These are phyloP conservation scores for Closterium sp. DNA, from an alignment of 139 green algal genomes.

Conservation along the genomic window DNA sequence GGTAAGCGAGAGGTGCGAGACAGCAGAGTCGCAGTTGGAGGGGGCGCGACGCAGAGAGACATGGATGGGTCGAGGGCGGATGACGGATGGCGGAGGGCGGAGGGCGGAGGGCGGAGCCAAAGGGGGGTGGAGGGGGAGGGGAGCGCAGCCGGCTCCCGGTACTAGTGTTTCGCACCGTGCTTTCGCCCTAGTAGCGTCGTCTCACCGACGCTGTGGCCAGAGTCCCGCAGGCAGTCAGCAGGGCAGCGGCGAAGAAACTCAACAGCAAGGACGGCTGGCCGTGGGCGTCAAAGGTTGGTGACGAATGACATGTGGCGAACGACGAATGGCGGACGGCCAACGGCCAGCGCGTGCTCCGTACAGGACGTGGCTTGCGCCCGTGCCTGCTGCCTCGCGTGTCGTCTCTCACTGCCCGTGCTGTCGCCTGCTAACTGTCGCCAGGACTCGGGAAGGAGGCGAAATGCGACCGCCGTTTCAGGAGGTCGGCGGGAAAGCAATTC, in stretches of 20 bases:
- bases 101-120: neutral
- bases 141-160: too few species aligned
- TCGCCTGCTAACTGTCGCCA: neutral
- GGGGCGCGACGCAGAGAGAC: neutral
- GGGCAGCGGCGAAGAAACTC: neutral
- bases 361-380: neutral
- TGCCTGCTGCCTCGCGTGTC: neutral
- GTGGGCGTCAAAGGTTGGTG: neutral
- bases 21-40: neutral
- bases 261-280: neutral
- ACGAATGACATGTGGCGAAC: neutral
- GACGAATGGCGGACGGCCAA: neutral
- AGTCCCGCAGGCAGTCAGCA: neutral
- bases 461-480: neutral
- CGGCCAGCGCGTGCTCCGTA: neutral
- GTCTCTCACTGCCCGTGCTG: neutral
- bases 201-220: neutral
- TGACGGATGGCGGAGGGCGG: neutral
- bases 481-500: neutral
- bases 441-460: too few species aligned
- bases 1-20: neutral
- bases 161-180: too few species aligned
- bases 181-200: neutral
- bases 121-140: neutral
- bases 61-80: neutral